phyloP scores from a whole-genome alignment of 192 early-diverging fungal genomes.

The Coemansia nantahalensis region DNA sequence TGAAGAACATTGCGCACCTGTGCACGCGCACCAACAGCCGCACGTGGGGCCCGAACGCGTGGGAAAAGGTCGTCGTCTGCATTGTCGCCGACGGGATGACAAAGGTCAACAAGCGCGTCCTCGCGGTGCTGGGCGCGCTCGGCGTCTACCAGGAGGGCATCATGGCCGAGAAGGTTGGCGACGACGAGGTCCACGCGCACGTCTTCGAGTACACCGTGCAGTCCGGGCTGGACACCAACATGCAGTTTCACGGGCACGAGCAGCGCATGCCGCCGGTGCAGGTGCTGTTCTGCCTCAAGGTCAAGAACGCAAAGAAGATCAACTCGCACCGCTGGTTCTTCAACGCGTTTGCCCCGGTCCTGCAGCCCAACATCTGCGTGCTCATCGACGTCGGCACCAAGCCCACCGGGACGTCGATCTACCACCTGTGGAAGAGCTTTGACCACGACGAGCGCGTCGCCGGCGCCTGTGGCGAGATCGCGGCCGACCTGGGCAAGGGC shows the following conservation, averaged over 20 bases:
- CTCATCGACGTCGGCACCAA: constrained; percentile 93
- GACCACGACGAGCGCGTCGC: constrained; percentile 75
- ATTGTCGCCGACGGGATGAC: constrained; percentile 88
- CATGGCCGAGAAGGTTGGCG: constrained; percentile 66
- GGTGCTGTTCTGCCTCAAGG: constrained; percentile 89
- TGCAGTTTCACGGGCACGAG: constrained; percentile 62
- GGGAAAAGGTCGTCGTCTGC: constrained; percentile 92
- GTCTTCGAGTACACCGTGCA: constrained; percentile 92
- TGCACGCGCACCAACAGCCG: constrained; percentile 73
- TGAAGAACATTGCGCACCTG: constrained; percentile 90
- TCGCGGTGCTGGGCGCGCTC: constrained; percentile 78
- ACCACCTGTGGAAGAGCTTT: constrained; percentile 94
- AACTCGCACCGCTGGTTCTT: constrained; percentile 98
- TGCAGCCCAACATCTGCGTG: constrained; percentile 86
- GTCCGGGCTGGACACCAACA: constrained; percentile 61
- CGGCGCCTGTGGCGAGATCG: constrained; percentile 95
- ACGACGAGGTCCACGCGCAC: constrained; percentile 72
- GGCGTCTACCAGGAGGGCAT: constrained; percentile 75
- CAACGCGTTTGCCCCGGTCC: constrained; percentile 80
- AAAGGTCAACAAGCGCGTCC: constrained; percentile 74
- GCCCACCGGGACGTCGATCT: constrained; percentile 77
- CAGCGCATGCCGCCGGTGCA: constrained; percentile 80
- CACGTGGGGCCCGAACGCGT: constrained; percentile 81
- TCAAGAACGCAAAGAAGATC: constrained; percentile 90
- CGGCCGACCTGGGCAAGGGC: constrained; percentile 75